These are phyloP conservation scores for Aspergillus nidulans DNA, from an alignment of 495 filamentous ascomycete species.

Conservation along the genomic window DNA sequence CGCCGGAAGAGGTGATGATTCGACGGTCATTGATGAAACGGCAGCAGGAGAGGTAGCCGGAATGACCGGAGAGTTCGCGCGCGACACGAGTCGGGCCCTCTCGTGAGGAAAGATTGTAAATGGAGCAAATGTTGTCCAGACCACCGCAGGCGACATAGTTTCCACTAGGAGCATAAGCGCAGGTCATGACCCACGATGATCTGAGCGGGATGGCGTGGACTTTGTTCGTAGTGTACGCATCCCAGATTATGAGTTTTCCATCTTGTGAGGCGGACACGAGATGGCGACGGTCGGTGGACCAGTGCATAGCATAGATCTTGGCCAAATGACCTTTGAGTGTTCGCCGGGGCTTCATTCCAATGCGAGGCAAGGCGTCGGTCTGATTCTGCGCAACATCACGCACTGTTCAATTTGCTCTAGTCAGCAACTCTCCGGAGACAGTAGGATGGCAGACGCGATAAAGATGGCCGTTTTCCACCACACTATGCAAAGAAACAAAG, in stretches of 20 bases:
- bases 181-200: slow-evolving; percentile 99
- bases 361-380: slow-evolving; percentile 83
- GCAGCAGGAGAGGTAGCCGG: slow-evolving; percentile 96
- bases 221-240: slow-evolving; percentile 99
- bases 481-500: not conserved
- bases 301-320: slow-evolving; percentile 99
- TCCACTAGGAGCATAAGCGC: slow-evolving; percentile 95
- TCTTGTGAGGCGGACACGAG: slow-evolving; percentile 98
- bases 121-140: slow-evolving; percentile 98
- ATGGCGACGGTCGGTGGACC: slow-evolving; percentile 97
- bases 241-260: slow-evolving; percentile 99
- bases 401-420: slow-evolving; percentile 51
- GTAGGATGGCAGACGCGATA: slow-evolving; percentile 1
- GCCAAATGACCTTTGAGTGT: slow-evolving; percentile 96
- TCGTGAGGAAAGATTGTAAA: slow-evolving; percentile 95
- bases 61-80: slow-evolving; percentile 93
- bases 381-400: slow-evolving; percentile 84
- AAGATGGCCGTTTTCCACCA: not conserved
- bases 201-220: slow-evolving; percentile 98
- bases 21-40: slow-evolving; percentile 98
- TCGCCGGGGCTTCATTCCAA: slow-evolving; percentile 92
- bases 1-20: slow-evolving; percentile 95
- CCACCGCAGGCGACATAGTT: slow-evolving; percentile 98
- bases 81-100: slow-evolving; percentile 96
- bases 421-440: slow-evolving; percentile 17